phyloP scores from a whole-genome alignment of 2,329 filamentous ascomycete genomes.

The Fusarium sp. region DNA sequence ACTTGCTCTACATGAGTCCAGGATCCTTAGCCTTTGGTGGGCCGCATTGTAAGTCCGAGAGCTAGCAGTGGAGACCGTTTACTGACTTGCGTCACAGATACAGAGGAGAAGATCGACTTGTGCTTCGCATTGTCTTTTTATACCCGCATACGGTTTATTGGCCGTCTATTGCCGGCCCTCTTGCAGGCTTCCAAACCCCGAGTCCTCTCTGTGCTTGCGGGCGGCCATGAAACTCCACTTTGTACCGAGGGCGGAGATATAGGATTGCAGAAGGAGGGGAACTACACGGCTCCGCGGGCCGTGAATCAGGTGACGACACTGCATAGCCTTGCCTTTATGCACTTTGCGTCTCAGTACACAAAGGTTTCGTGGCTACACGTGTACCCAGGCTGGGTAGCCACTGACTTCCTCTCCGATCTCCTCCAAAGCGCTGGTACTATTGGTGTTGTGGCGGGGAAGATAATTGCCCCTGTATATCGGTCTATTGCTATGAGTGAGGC shows the following conservation, averaged over 20 bases:
- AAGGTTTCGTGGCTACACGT: conserved; percentile 1
- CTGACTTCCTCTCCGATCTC: not conserved
- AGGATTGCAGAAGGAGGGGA: not conserved
- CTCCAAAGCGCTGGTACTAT: not conserved
- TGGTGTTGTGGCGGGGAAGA: not conserved
- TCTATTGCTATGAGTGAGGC: not conserved
- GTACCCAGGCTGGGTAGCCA: conserved; percentile 1
- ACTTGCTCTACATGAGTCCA: not conserved
- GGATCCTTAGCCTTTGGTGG: conserved; percentile 1
- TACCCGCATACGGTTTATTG: not conserved
- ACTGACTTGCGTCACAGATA: conserved; percentile 1
- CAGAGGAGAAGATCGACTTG: not conserved
- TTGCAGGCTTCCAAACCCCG: not conserved
- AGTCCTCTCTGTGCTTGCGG: conserved; percentile 3
- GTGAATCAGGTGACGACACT: conserved; percentile 7
- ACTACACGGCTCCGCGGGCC: not conserved
- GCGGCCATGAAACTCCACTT: not conserved
- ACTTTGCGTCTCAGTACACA: not conserved
- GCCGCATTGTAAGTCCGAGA: not conserved
- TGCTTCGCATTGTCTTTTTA: conserved; percentile 3
- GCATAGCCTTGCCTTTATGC: conserved; percentile 1
- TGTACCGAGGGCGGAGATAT: not conserved
- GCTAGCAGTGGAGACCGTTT: rapidly evolving
- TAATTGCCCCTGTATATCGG: not conserved
- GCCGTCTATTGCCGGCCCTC: not conserved